Base-by-base conservation (phyloP, 805 yeast species). In the Candida boleticola region DNA sequence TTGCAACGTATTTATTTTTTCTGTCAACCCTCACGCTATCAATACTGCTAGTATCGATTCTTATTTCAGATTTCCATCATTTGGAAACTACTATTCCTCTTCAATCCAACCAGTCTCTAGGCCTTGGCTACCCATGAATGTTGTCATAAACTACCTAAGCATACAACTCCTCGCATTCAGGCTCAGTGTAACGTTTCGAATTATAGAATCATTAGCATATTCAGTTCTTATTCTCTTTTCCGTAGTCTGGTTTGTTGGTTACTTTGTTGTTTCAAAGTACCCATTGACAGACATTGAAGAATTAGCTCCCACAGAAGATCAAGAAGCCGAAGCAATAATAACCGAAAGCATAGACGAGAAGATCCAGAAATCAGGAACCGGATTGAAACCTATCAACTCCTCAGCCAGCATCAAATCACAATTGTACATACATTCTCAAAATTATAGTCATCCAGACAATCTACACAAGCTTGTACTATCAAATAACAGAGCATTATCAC, bases 241-340 rank as follows among this genome's bases (percentile, higher is more conserved):
- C n/a, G 25, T 22, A 10, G n/a, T 20, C n/a, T 33, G 36, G 36
- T 33, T 33, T 33, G 11, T 33, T 33, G 36, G 36, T 9, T 7
- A 33, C 6, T 33, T 33, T 33, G 36, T 33, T 9, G 36, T 33
- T 4, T 19, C 25, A 10, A 33, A 14, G 17, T 33, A 33, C 27
- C n/a, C 25, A 21, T 33, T 33, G 10, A 33, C 36, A 10, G 25
- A 20, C 7, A n/a, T 21, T 16, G 21, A 30, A 5, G 21, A n/a
- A 16, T 5, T 4, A 6, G 34, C 5, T 16, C 14, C 11, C 5
- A 25, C 17, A 20, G 27, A 33, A 19, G 10, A 18, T 22, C n/a
- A 31, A 20, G 18, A 6, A 7, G 35, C 35, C 10, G 35, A 16
- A 23, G 27, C 7, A 23, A 23, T 23, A 7, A 11, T 11, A 23